phyloP scores from a whole-genome alignment of 352 stramenopile genomes.

The Pythium phragmitis region DNA sequence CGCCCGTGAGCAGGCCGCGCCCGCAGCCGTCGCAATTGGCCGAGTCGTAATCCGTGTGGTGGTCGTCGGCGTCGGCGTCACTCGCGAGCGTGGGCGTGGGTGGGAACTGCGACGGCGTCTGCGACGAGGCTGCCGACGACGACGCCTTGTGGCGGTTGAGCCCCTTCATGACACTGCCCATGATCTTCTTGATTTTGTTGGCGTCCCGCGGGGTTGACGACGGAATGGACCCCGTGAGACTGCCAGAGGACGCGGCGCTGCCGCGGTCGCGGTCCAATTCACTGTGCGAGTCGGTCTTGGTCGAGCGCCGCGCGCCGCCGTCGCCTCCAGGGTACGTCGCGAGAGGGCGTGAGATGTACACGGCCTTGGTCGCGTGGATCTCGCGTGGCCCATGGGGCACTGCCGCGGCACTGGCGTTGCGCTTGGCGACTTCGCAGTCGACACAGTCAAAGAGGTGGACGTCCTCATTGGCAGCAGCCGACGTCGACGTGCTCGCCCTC shows the following conservation, averaged over 20 bases:
- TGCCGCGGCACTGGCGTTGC: conserved; percentile 14
- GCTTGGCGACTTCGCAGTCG: conserved; percentile 43
- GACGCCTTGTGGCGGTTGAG: conserved; percentile 64
- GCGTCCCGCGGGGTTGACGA: conserved; percentile 25
- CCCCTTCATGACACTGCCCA: conserved; percentile 68
- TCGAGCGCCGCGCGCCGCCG: neutral
- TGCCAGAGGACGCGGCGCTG: conserved; percentile 24
- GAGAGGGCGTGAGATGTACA: conserved; percentile 63
- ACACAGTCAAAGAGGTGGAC: conserved; percentile 67
- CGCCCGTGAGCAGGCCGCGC: conserved; percentile 41
- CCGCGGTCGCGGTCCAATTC: conserved; percentile 31
- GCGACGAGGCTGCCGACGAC: conserved; percentile 29
- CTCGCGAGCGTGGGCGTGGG: conserved; percentile 4
- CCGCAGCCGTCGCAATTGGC: conserved; percentile 68
- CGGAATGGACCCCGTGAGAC: conserved; percentile 18
- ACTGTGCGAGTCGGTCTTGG: conserved; percentile 9
- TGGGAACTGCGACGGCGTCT: conserved; percentile 25
- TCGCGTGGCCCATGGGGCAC: conserved; percentile 56
- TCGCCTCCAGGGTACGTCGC: neutral
- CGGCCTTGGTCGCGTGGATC: conserved; percentile 64
- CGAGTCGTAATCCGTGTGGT: conserved; percentile 44
- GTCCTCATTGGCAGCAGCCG: conserved; percentile 12
- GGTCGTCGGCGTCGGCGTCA: conserved; percentile 3
- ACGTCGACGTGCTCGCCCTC: neutral
- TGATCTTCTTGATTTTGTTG: conserved; percentile 80